Conservation (phyloP, 2,329 filamentous ascomycete species). For the Ophiostoma pallidulum region DNA sequence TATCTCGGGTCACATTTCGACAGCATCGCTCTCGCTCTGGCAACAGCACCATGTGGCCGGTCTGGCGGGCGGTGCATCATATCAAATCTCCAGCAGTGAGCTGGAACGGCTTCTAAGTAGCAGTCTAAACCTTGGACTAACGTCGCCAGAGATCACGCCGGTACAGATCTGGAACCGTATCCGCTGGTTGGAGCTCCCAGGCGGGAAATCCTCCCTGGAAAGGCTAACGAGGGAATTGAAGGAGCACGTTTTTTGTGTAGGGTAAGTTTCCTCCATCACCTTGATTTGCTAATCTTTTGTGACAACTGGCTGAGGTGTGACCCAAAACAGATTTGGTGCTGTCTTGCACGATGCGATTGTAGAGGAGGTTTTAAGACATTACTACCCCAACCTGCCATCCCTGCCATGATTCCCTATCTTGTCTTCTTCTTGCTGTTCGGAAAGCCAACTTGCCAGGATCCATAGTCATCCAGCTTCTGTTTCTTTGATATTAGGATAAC, state of each 20-base stretch:
- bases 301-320: background rate
- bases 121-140: background rate
- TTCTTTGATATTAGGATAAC: too few relatives aligned
- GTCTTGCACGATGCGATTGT: background rate
- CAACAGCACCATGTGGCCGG: background rate
- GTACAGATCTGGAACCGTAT: slow-evolving; percentile 4
- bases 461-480: too few relatives aligned
- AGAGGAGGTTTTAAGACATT: background rate
- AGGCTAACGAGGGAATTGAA: background rate
- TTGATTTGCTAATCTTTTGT: background rate
- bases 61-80: background rate
- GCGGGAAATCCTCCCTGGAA: background rate
- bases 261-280: background rate
- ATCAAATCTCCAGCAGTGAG: background rate
- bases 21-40: background rate
- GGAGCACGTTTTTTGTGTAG: slow-evolving; percentile 1
- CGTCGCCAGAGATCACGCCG: background rate
- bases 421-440: too few relatives aligned
- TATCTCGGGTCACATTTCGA: slow-evolving; percentile 1
- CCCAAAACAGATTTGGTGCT: background rate
- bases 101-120: background rate
- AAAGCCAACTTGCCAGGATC: too few relatives aligned
- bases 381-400: background rate
- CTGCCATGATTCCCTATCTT: too few relatives aligned
- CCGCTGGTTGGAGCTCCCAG: background rate